These are phyloP conservation scores for Sordaria brevicollis DNA, from an alignment of 495 filamentous ascomycete species.

Conservation along the genomic window DNA sequence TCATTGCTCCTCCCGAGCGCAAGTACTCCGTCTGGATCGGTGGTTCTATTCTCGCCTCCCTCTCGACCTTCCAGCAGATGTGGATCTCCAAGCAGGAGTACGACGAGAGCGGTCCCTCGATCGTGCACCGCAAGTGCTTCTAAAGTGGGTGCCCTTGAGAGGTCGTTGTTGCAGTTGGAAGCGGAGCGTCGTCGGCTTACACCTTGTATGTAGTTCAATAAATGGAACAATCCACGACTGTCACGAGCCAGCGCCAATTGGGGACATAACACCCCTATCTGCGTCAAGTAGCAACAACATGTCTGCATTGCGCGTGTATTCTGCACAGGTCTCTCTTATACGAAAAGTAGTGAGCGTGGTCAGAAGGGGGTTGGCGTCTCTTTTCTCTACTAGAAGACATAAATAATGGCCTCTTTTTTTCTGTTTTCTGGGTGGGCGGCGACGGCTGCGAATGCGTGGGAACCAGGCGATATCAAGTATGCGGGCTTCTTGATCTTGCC, in stretches of 20 bases:
- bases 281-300: slow-evolving; percentile 25
- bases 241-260: slow-evolving; percentile 25
- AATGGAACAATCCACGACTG: slow-evolving; percentile 13
- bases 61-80: slow-evolving; percentile 99
- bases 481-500: slow-evolving; percentile 9
- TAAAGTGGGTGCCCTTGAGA: slow-evolving; percentile 48
- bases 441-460: slow-evolving; percentile 22
- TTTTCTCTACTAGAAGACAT: slow-evolving; percentile 32
- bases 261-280: slow-evolving; percentile 18
- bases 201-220: slow-evolving; percentile 1
- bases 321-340: slow-evolving; percentile 37
- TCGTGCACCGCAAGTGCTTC: slow-evolving; percentile 99
- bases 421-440: slow-evolving; percentile 31
- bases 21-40: slow-evolving; percentile 99
- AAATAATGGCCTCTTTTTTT: slow-evolving; percentile 17
- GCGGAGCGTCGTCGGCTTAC: neutral
- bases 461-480: slow-evolving; percentile 36
- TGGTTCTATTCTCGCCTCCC: slow-evolving; percentile 98
- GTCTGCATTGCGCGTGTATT: slow-evolving; percentile 32
- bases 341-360: slow-evolving; percentile 39
- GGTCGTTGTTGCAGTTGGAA: neutral
- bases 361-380: slow-evolving; percentile 34
- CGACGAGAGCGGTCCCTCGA: slow-evolving; percentile 98
- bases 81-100: slow-evolving; percentile 99
- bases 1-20: slow-evolving; percentile 93